phyloP scores from a whole-genome alignment of 306 rosid species.

The Cucurbita pepo region DNA sequence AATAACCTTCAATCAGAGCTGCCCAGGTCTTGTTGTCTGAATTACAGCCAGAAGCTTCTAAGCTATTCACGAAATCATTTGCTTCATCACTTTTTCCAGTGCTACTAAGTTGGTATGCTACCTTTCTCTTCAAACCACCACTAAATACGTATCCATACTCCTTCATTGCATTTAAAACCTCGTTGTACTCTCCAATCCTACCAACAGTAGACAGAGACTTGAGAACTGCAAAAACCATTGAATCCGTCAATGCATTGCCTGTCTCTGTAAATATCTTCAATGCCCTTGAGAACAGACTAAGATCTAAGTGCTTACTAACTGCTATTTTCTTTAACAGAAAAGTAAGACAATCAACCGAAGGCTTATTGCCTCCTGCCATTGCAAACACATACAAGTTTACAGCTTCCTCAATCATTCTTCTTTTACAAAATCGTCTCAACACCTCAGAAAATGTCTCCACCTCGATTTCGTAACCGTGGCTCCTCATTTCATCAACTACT shows the following conservation, averaged over 20 bases:
- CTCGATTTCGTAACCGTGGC: slow-evolving; percentile 41
- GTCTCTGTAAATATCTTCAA: slow-evolving; percentile 28
- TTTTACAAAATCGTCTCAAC: slow-evolving; percentile 45
- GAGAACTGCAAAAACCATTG: slow-evolving; percentile 31
- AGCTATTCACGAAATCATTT: slow-evolving; percentile 23
- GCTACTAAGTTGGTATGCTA: slow-evolving; percentile 34
- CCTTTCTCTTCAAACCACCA: slow-evolving; percentile 20
- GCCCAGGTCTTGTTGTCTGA: slow-evolving; percentile 34
- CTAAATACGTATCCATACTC: slow-evolving; percentile 38
- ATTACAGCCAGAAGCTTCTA: slow-evolving; percentile 28
- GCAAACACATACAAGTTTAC: slow-evolving; percentile 69
- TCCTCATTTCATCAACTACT: slow-evolving; percentile 51
- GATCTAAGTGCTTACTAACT: slow-evolving; percentile 31
- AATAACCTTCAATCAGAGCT: slow-evolving; percentile 41
- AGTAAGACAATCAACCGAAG: slow-evolving; percentile 26
- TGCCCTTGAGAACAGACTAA: slow-evolving; percentile 35
- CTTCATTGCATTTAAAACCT: slow-evolving; percentile 54
- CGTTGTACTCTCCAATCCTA: slow-evolving; percentile 30
- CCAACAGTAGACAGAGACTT: slow-evolving; percentile 50
- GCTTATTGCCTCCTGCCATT: slow-evolving; percentile 49
- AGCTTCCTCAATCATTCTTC: slow-evolving; percentile 52
- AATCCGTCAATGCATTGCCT: slow-evolving; percentile 38
- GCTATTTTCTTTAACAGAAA: slow-evolving; percentile 47
- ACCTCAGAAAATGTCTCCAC: slow-evolving; percentile 41
- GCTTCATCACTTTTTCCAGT: slow-evolving; percentile 40